Evolutionary conservation across 2,329 filamentous ascomycete genomes (phyloP), one percentile per base, ranked within the genome.

Genomic region (Hymenoscyphus repandus): DNA sequence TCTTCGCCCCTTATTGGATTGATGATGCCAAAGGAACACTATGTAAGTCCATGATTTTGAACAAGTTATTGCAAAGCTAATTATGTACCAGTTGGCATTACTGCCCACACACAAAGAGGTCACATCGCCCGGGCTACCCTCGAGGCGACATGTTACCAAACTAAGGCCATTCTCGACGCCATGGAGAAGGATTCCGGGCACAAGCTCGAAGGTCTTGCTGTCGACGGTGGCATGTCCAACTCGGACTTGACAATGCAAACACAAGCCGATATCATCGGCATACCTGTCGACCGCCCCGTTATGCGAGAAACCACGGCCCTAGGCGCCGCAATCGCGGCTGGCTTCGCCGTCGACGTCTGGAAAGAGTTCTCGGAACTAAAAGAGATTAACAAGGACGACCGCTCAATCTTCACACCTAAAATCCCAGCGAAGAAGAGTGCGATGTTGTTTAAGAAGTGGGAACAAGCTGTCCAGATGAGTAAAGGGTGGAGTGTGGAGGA

Each of bases 261-360:
- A 5, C 88, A 93, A 76, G 80, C 88, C 57, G 84, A 92, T 69
- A 78, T 92, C 41, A 88, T 89, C 60, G 82, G 84, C 47, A 90
- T 92, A 58, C 85, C 86, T 39, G 84, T 92, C 55, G 80, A 87
- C 66, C 80, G 88, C 36, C 88, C 88, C 3, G 77, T 79, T 48
- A 92, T 93, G 88, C 82, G 86, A 56, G 88, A 93, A 70, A 91
- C 88, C 2, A 93, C 88, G 3, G 85, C 88, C 1, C 76, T 92
- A 3, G 88, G 88, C 31, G 87, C 88, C 30, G 88, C 88, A 39
- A 90, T 92, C 54, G 88, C 88, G 6, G 88, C 88, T 18, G 88
- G 85, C n/a, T 81, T 91, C 58, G 88, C 86, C 3, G 79, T 85
- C 5, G 82, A 77, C 43, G 75, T 90, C 10, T 92, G 87, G 86